These are phyloP conservation scores for Talaromyces sp. DNA, from an alignment of 2,329 filamentous ascomycete genomes.

Conservation along the genomic window DNA sequence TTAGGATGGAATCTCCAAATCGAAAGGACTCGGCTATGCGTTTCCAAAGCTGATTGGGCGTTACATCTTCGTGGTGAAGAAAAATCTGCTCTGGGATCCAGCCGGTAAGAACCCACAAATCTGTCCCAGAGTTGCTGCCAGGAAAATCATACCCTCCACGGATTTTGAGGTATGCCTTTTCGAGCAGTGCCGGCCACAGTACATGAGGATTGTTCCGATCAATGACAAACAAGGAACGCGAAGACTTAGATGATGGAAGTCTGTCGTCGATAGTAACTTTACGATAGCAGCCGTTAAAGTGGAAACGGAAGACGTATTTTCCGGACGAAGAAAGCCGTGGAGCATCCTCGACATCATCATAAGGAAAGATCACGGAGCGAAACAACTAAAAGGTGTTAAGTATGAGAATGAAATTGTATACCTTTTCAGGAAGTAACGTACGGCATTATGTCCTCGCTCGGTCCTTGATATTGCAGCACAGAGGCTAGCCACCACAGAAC, in stretches of 20 bases:
- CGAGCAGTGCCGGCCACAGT: slow-evolving; percentile 85
- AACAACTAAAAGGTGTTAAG: slow-evolving; percentile 52
- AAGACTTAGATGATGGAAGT: slow-evolving; percentile 68
- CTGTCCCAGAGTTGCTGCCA: slow-evolving; percentile 93
- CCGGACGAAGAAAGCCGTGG: slow-evolving; percentile 69
- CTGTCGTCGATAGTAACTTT: slow-evolving; percentile 85
- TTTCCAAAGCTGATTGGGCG: slow-evolving; percentile 70
- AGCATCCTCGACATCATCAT: slow-evolving; percentile 51
- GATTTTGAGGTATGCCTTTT: slow-evolving; percentile 95
- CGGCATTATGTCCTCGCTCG: slow-evolving; percentile 63
- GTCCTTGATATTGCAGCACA: slow-evolving; percentile 72
- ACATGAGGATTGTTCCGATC: slow-evolving; percentile 76
- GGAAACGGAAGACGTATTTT: slow-evolving; percentile 85
- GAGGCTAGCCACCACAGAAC: slow-evolving; percentile 91
- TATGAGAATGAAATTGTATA: neutral
- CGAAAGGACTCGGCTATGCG: slow-evolving; percentile 69
- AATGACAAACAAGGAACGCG: slow-evolving; percentile 76
- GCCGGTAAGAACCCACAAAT: slow-evolving; percentile 85
- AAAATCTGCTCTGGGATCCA: slow-evolving; percentile 98
- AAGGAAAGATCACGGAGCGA: slow-evolving; percentile 69
- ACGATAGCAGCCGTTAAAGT: slow-evolving; percentile 92
- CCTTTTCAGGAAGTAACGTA: slow-evolving; percentile 33
- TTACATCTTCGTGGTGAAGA: slow-evolving; percentile 77
- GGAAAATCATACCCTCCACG: slow-evolving; percentile 96
- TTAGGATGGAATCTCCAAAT: slow-evolving; percentile 76